phyloP scores from a whole-genome alignment of 306 rosid genomes.

The Fragaria ananassa region DNA sequence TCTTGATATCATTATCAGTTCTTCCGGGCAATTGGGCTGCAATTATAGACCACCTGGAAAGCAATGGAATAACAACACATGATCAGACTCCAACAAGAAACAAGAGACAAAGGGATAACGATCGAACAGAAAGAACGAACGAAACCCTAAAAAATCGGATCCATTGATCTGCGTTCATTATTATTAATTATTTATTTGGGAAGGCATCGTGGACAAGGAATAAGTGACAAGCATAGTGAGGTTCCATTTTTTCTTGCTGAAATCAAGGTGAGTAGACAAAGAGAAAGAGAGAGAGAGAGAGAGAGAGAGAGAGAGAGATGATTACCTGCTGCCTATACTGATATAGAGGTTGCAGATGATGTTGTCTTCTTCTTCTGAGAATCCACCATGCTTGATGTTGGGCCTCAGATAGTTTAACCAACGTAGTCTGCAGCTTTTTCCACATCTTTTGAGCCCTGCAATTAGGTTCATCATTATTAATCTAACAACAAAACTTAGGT shows the following conservation, averaged over 20 bases:
- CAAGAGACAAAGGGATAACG: conserved; percentile 8
- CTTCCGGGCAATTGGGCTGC: conserved; percentile 99
- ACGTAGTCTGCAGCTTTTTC: conserved; percentile 92
- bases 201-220: conserved; percentile 39
- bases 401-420: conserved; percentile 98
- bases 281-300: conserved; percentile 19
- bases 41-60: conserved; percentile 92
- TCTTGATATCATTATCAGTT: conserved; percentile 95
- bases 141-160: conserved; percentile 9
- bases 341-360: conserved; percentile 91
- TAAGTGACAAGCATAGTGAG: conserved; percentile 56
- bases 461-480: not conserved
- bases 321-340: conserved; percentile 98
- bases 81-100: conserved; percentile 27
- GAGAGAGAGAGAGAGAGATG: conserved; percentile 1
- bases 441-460: conserved; percentile 95
- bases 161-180: not conserved
- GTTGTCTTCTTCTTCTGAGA: conserved; percentile 98
- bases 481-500: not conserved
- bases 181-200: conserved; percentile 1
- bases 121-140: conserved; percentile 11
- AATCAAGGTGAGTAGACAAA: not conserved
- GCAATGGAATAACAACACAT: conserved; percentile 8
- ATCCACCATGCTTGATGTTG: conserved; percentile 96
- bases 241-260: conserved; percentile 22